Conservation (phyloP, 345 rosid genomes). For the Cardamine chenopodiifolia region DNA sequence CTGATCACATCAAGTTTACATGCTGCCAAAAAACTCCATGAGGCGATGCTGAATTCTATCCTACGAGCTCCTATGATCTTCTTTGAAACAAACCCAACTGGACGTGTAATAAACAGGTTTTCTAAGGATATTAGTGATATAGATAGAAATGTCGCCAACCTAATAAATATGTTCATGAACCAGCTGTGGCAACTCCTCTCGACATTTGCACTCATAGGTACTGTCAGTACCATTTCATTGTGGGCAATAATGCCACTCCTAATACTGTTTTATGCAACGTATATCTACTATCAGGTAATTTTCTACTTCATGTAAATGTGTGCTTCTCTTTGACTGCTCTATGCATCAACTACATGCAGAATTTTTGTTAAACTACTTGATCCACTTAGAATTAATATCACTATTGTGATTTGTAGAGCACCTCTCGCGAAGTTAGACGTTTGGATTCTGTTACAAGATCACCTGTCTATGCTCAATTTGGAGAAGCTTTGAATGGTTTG, state of each 20-base stretch:
- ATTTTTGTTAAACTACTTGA: not conserved
- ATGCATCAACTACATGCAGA: slow-evolving; percentile 12
- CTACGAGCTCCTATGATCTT: slow-evolving; percentile 93
- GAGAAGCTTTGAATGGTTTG: slow-evolving; percentile 93
- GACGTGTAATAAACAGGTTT: slow-evolving; percentile 90
- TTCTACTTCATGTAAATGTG: not conserved
- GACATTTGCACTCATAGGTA: slow-evolving; percentile 83
- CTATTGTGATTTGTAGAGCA: slow-evolving; percentile 57
- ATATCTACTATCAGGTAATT: slow-evolving; percentile 90
- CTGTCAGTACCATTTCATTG: slow-evolving; percentile 83
- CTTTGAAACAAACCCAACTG: slow-evolving; percentile 91
- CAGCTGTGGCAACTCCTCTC: slow-evolving; percentile 89
- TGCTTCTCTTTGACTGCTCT: not conserved
- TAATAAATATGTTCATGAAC: slow-evolving; percentile 70
- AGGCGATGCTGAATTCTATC: slow-evolving; percentile 72
- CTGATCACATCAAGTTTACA: slow-evolving; percentile 79
- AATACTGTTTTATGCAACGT: slow-evolving; percentile 83
- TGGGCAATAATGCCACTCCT: slow-evolving; percentile 96
- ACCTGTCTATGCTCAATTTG: slow-evolving; percentile 91
- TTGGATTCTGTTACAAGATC: slow-evolving; percentile 87
- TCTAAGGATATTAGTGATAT: slow-evolving; percentile 92
- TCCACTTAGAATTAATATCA: slow-evolving; percentile 7
- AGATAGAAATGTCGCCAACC: slow-evolving; percentile 75
- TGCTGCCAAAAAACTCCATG: slow-evolving; percentile 87
- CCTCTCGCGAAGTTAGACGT: slow-evolving; percentile 92